A percentile compares a stretch with the other conserved stretches of the same genome.
Conservation (phyloP, 1,284 basidiomycete species). For the Leccinum fuscescens region DNA sequence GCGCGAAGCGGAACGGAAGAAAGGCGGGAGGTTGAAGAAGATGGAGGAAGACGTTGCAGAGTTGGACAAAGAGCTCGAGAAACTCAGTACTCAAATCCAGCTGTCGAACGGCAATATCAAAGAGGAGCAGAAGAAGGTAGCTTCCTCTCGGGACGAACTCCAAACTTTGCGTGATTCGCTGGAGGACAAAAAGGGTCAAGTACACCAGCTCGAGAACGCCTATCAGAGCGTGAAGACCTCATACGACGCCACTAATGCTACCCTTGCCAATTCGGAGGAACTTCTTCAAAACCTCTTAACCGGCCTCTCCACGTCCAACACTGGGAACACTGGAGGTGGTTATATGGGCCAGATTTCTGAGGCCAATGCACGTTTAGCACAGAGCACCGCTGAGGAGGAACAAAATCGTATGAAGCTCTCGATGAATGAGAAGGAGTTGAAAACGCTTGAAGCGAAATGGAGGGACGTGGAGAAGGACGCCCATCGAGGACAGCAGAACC, state of each 20-base stretch:
- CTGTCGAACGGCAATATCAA: conserved; percentile 76
- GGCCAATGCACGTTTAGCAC: conserved; percentile 75
- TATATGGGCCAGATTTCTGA: conserved; percentile 96
- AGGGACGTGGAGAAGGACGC: conserved; percentile 86
- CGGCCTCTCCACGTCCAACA: conserved; percentile 75
- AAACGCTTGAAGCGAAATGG: conserved; percentile 74
- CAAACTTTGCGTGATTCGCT: conserved; percentile 59
- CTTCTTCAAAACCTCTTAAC: conserved; percentile 95
- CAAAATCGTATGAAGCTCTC: conserved; percentile 78
- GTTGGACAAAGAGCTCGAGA: conserved; percentile 84
- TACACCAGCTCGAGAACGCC: conserved; percentile 56
- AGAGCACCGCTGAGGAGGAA: conserved; percentile 83
- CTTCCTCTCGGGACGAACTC: conserved; percentile 54
- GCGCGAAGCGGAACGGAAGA: conserved; percentile 64
- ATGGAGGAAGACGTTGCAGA: conserved; percentile 76
- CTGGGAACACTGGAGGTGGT: conserved; percentile 69
- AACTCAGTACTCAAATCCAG: conserved; percentile 84
- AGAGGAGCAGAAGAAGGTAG: conserved; percentile 76
- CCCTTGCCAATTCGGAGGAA: conserved; percentile 80
- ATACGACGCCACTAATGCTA: conserved; percentile 62
- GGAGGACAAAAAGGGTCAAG: conserved; percentile 56
- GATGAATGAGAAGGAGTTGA: conserved; percentile 82
- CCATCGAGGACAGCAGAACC: conserved; percentile 69
- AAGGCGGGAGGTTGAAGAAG: conserved; percentile 75
- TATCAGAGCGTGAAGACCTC: conserved; percentile 74